Evolutionary conservation across 257 asterid species (phyloP).

Genomic region (Gentiana macrophylla): DNA sequence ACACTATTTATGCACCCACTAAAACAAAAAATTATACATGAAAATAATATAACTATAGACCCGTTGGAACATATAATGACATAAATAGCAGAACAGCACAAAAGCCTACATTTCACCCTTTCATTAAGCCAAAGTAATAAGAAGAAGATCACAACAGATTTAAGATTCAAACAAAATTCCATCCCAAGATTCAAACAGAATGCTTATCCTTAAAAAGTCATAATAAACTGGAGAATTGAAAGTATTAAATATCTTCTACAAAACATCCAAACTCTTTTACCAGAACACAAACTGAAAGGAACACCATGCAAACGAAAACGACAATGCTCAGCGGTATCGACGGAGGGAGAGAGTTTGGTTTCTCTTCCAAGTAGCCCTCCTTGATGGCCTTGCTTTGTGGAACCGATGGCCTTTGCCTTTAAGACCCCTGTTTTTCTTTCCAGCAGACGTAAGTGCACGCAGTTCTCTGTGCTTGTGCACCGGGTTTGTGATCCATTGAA

Average conservation of each 20-base stretch:
- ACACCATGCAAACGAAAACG: neutral
- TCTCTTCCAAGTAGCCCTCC: conserved; percentile 16
- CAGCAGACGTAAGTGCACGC: conserved; percentile 10
- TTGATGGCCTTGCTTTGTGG: conserved; percentile 13
- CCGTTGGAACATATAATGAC: no score
- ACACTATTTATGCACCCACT: no score
- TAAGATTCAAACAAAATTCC: no score
- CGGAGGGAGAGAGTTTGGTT: conserved; percentile 12
- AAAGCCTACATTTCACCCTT: no score
- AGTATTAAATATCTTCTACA: neutral
- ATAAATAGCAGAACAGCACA: no score
- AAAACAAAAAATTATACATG: no score
- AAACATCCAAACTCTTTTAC: neutral
- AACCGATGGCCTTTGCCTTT: conserved; percentile 5
- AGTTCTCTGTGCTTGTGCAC: conserved; percentile 16
- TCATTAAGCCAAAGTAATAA: no score
- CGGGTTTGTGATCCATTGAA: conserved; percentile 9
- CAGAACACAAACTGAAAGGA: neutral
- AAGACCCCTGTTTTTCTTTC: conserved; percentile 13
- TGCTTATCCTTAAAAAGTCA: no score
- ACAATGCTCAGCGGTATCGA: conserved; percentile 8
- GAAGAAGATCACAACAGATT: no score
- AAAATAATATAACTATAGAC: no score
- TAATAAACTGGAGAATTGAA: neutral
- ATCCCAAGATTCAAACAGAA: no score